A percentile compares a stretch with the other conserved stretches of the same genome.
phyloP scores from a whole-genome alignment of 2,329 filamentous ascomycete species.

The Hymenoscyphus fructigenus region DNA sequence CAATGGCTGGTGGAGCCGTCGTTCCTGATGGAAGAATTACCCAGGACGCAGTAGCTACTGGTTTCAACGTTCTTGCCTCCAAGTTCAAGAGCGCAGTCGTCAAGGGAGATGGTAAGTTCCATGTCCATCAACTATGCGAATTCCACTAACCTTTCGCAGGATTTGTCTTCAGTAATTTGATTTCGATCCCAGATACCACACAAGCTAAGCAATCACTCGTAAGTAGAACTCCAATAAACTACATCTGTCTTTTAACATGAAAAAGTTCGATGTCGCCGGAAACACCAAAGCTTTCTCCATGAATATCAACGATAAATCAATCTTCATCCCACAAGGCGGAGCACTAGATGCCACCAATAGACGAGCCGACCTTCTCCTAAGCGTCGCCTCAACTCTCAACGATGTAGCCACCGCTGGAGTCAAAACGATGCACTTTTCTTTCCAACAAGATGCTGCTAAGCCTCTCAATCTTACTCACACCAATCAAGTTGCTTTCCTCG shows the following conservation, averaged over 20 bases:
- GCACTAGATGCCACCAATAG: slow-evolving; percentile 57
- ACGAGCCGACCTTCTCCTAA: slow-evolving; percentile 54
- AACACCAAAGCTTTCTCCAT: slow-evolving; percentile 20
- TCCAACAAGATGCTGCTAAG: slow-evolving; percentile 50
- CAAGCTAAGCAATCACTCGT: background rate
- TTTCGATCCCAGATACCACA: background rate
- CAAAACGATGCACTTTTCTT: slow-evolving; percentile 60
- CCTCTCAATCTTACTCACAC: slow-evolving; percentile 59
- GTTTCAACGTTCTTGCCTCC: slow-evolving; percentile 28
- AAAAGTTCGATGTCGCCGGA: slow-evolving; percentile 18
- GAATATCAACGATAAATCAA: slow-evolving; percentile 56
- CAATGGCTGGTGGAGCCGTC: background rate
- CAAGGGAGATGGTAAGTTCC: slow-evolving; percentile 27
- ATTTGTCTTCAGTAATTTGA: background rate
- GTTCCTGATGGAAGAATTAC: slow-evolving; percentile 2
- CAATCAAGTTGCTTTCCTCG: slow-evolving; percentile 55
- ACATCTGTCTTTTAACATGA: background rate
- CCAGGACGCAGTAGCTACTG: slow-evolving; percentile 9
- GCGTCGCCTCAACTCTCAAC: slow-evolving; percentile 48
- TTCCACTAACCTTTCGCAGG: background rate
- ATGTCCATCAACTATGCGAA: background rate
- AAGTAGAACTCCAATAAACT: background rate
- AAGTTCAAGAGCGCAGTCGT: slow-evolving; percentile 32
- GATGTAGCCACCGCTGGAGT: slow-evolving; percentile 50
- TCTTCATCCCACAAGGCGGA: slow-evolving; percentile 49